Percentiles rank a stretch among this genome's conserved stretches.
Conservation (phyloP, 2,329 filamentous ascomycete genomes). For the Stemphylium vesicarium region DNA sequence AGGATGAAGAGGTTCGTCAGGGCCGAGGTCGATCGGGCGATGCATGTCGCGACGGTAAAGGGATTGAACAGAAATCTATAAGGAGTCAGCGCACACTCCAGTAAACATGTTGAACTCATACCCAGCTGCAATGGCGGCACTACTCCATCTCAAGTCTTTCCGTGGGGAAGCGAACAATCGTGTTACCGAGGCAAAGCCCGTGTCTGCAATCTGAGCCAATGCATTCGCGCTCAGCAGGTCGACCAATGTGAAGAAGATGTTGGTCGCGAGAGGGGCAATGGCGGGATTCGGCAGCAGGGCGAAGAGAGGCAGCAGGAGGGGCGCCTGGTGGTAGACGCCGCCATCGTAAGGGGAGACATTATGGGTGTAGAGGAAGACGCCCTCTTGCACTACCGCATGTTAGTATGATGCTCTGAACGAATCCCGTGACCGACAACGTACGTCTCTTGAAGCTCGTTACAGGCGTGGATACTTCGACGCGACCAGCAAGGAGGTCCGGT, state of each 20-base stretch:
- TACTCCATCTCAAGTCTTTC: constrained; percentile 75
- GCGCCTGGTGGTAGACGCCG: constrained; percentile 78
- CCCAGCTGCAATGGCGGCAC: constrained; percentile 78
- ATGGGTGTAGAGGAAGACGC: constrained; percentile 92
- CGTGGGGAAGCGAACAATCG: constrained; percentile 79
- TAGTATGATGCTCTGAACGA: background rate
- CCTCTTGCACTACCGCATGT: constrained; percentile 78
- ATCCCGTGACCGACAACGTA: constrained; percentile 51
- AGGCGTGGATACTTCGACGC: constrained; percentile 95
- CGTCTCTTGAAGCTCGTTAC: constrained; percentile 97
- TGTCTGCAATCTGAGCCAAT: constrained; percentile 78
- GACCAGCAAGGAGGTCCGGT: constrained; percentile 82
- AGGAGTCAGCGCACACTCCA: constrained; percentile 19
- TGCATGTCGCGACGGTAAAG: constrained; percentile 87
- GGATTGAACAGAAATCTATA: constrained; percentile 89
- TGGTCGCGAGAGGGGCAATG: constrained; percentile 73
- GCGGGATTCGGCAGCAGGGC: constrained; percentile 78
- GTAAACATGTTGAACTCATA: constrained; percentile 49
- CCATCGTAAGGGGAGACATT: constrained; percentile 98
- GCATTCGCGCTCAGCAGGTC: constrained; percentile 85
- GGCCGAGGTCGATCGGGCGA: constrained; percentile 85
- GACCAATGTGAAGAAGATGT: constrained; percentile 78
- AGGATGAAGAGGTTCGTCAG: constrained; percentile 91
- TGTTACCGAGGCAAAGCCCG: constrained; percentile 77
- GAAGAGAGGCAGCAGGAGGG: constrained; percentile 89